These are phyloP conservation scores for Zizania palustris DNA, from an alignment of 202 grass and related monocot genomes.

Conservation along the genomic window DNA sequence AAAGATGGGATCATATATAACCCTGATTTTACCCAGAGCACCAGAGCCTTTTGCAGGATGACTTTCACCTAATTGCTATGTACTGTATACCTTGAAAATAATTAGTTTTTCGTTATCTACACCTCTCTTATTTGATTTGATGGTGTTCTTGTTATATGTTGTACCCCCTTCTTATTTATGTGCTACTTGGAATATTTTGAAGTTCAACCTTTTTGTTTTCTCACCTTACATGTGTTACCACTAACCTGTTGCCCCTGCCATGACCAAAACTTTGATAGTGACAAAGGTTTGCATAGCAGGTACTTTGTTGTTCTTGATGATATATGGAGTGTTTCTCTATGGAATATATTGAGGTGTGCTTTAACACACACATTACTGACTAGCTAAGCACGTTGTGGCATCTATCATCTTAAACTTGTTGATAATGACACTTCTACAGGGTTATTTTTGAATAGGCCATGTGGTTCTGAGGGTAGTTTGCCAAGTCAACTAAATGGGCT, in stretches of 20 bases:
- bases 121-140: background rate
- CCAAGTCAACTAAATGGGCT: background rate
- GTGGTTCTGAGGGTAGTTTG: background rate
- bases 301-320: background rate
- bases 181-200: background rate
- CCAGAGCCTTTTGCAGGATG: conserved; percentile 1
- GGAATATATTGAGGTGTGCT: background rate
- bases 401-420: background rate
- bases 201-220: background rate
- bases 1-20: too few species aligned
- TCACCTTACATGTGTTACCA: too few species aligned
- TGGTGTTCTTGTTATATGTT: background rate
- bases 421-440: background rate
- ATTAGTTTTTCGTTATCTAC: background rate
- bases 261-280: background rate
- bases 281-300: background rate
- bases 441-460: background rate
- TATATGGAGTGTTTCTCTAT: background rate
- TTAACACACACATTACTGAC: background rate
- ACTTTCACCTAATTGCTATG: too few species aligned
- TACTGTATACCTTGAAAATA: background rate
- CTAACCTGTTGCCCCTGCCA: background rate
- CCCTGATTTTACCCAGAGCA: too few species aligned
- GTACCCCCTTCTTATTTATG: background rate
- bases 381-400: background rate